Conservation (phyloP, 129 eudicot genomes). For the Sambucus nigra region DNA sequence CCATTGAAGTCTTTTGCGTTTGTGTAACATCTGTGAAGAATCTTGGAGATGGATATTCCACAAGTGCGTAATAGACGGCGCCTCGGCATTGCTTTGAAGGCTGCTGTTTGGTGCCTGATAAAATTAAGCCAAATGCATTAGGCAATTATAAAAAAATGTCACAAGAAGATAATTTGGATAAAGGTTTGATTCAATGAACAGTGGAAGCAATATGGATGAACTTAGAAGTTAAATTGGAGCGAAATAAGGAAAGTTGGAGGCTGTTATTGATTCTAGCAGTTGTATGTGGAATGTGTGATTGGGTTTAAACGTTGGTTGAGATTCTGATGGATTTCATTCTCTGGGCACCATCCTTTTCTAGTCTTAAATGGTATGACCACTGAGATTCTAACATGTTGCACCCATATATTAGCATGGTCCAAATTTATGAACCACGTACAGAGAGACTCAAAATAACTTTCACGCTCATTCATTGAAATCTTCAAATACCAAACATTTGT, state of each 20-base stretch:
- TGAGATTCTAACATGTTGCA: no score
- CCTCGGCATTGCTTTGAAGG: slow-evolving; percentile 22
- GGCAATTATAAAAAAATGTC: neutral
- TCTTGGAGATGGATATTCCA: slow-evolving; percentile 24
- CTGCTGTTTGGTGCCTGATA: slow-evolving; percentile 3
- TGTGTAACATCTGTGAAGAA: slow-evolving; percentile 19
- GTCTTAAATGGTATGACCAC: no score
- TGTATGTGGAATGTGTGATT: neutral
- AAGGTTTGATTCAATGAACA: neutral
- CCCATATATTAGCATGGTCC: no score
- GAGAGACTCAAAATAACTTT: no score
- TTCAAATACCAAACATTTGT: no score
- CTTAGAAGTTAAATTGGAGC: neutral
- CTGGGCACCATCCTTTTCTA: neutral
- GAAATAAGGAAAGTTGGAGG: neutral
- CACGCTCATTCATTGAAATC: no score
- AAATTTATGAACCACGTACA: no score
- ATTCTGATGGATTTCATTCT: neutral
- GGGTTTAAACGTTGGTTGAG: neutral
- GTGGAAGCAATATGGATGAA: neutral
- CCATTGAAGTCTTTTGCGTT: slow-evolving; percentile 20
- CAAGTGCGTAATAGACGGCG: slow-evolving; percentile 41
- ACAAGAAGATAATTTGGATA: neutral
- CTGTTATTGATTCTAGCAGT: slow-evolving; percentile 8
- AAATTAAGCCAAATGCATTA: neutral